Percentiles rank a stretch among this genome's conserved stretches.
These are phyloP conservation scores for Eucalyptus curtisii DNA, from an alignment of 345 rosid genomes.

Conservation along the genomic window DNA sequence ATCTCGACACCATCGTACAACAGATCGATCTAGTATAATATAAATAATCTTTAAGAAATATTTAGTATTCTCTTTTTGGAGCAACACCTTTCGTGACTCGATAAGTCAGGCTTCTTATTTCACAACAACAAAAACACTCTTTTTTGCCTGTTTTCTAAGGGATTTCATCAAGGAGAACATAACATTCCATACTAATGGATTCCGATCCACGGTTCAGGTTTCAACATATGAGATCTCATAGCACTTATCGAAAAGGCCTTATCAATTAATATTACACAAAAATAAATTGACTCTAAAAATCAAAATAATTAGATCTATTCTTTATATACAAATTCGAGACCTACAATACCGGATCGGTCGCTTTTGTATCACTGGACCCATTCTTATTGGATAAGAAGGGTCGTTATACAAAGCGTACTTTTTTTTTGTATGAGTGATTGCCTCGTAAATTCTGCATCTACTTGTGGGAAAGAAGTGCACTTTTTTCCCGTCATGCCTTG, in stretches of 20 bases:
- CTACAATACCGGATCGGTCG: accelerated
- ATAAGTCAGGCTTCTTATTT: background rate
- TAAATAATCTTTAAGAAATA: background rate
- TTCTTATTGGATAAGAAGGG: background rate
- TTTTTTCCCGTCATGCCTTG: background rate
- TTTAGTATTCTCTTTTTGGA: accelerated
- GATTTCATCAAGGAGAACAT: background rate
- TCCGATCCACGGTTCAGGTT: accelerated
- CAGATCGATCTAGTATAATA: accelerated
- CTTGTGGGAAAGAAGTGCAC: background rate
- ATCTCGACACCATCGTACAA: accelerated
- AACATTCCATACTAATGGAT: background rate
- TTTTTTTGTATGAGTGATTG: background rate
- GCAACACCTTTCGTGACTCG: accelerated
- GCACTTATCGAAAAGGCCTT: accelerated
- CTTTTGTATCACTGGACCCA: background rate
- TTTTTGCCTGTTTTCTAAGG: background rate
- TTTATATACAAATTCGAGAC: background rate
- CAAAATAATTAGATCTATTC: accelerated
- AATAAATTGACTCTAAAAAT: accelerated
- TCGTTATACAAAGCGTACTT: background rate
- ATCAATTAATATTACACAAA: accelerated
- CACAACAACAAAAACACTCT: background rate
- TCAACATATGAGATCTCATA: background rate
- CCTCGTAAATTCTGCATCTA: background rate